These are phyloP conservation scores for Eucalyptus regnans DNA, from an alignment of 345 rosid genomes.

Conservation along the genomic window DNA sequence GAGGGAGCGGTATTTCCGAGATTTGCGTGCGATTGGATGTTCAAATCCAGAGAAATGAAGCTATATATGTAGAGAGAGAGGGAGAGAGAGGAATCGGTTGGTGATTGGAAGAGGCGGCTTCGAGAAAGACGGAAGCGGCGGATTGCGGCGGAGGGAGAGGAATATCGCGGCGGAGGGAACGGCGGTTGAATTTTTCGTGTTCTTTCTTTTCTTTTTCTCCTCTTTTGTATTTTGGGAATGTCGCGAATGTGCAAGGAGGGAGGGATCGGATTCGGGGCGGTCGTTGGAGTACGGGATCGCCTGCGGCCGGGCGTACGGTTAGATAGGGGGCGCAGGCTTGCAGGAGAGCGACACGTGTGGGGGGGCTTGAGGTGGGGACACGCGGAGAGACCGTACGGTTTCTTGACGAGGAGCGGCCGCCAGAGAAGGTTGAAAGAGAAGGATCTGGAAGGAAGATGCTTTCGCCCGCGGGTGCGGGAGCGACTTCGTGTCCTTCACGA, in stretches of 20 bases:
- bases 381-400: neutral
- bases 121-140: neutral
- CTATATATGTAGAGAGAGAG: neutral
- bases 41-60: neutral
- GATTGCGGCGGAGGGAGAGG: neutral
- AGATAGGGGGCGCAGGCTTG: neutral
- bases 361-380: neutral
- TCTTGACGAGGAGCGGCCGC: neutral
- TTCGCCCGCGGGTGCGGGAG: neutral
- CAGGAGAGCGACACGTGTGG: neutral
- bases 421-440: neutral
- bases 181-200: neutral
- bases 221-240: neutral
- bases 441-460: neutral
- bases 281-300: neutral
- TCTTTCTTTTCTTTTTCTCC: accelerated
- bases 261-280: neutral
- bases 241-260: no score
- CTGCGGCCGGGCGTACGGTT: neutral
- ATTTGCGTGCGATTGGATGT: neutral
- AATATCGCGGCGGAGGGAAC: neutral
- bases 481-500: neutral
- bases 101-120: neutral
- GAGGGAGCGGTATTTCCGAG: neutral
- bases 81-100: neutral